A percentile compares a stretch with the other conserved stretches of the same genome.
Conservation (phyloP, 331 rosid genomes). For the Cydonia oblonga region DNA sequence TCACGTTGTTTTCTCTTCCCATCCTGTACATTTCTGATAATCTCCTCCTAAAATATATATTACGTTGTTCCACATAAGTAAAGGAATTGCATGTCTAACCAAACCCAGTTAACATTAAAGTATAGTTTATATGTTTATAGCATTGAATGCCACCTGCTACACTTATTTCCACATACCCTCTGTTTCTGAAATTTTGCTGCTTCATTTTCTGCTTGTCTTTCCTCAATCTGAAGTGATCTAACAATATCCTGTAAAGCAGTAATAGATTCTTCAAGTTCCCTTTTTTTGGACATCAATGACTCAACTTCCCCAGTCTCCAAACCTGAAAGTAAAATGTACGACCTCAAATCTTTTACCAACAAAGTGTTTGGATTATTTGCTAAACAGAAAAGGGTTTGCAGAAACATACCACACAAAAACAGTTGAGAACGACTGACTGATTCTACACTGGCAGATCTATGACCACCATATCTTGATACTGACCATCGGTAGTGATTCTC, state of each 20-base stretch:
- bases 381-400: slow-evolving; percentile 2
- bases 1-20: slow-evolving; percentile 41
- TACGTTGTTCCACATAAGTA: background rate
- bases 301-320: slow-evolving; percentile 61
- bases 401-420: slow-evolving; percentile 49
- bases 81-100: background rate
- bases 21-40: slow-evolving; percentile 23
- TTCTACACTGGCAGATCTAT: slow-evolving; percentile 59
- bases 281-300: slow-evolving; percentile 35
- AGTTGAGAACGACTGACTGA: slow-evolving; percentile 42
- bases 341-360: background rate
- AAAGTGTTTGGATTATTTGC: background rate
- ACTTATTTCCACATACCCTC: slow-evolving; percentile 39
- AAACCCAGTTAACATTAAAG: background rate
- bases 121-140: background rate
- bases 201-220: slow-evolving; percentile 38
- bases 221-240: slow-evolving; percentile 39
- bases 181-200: slow-evolving; percentile 55
- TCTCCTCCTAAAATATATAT: slow-evolving; percentile 46
- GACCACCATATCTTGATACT: slow-evolving; percentile 72
- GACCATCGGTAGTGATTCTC: slow-evolving; percentile 81
- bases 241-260: slow-evolving; percentile 36
- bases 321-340: slow-evolving; percentile 25
- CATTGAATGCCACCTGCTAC: background rate
- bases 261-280: slow-evolving; percentile 49